Evolutionary conservation across 2,329 filamentous ascomycete species (phyloP), one percentile per base, ranked within the genome.

Genomic region (Sphaerulina vaccinii): DNA sequence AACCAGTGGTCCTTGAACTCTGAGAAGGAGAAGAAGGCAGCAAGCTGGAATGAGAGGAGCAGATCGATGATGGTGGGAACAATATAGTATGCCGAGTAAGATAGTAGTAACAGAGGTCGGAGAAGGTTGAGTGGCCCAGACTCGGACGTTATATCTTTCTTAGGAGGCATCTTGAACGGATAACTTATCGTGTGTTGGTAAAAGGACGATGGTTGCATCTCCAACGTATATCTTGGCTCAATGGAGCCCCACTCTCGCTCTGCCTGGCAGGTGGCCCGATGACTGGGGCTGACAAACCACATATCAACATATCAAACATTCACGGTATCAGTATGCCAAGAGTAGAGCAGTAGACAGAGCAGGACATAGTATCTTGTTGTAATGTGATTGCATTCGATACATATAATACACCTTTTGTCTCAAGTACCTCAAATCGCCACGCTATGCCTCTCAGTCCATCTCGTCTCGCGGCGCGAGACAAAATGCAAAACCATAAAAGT

Each of bases 1-100:
- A 87, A 87, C 79, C 83, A 85, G 56, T 62, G 66, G 38, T 70
- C 62, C 59, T 73, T 70, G 61, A 72, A 67, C 32, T 57, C 54
- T 50, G 50, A 55, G 53, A 61, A 55, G 36, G 52, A 58, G 42
- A 60, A 45, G 19, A 70, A 55, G 35, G 63, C 54, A 8, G 37
- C 45, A 47, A 68, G 24, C 21, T 68, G 56, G 51, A 57, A 48
- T 29, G 22, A 47, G 10, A 55, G 41, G 38, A 69, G 11, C 27
- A 83, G 71, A 10, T 65, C 55, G 29, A 70, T 27, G 42, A 85
- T 63, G 1, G 83, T 82, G 19, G 60, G 51, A 0, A 81, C 79
- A 13, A 86, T 70, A 66, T 75, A 80, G 53, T 67, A 68, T 21
- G 75, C 62, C 0, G 80, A 75, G 15, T 73, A 57, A 46, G 59